Percentiles rank a stretch among this genome's conserved stretches.
Evolutionary conservation across 2,329 filamentous ascomycete genomes (phyloP).

Genomic region (Fonsecaea pugnacius): DNA sequence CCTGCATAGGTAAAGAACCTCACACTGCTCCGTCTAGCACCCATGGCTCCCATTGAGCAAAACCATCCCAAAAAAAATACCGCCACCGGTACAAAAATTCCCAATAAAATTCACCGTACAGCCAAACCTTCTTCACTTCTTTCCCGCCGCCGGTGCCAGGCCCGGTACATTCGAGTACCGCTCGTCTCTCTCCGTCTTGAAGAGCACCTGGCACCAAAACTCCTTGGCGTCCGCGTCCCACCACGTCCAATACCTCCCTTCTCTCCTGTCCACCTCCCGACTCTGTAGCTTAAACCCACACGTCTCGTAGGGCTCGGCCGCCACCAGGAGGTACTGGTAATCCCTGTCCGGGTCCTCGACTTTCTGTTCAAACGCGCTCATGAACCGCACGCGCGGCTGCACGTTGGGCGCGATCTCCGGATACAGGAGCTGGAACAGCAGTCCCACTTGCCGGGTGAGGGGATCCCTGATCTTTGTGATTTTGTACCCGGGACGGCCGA

Average conservation of each 20-base stretch:
- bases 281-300: conserved; percentile 96
- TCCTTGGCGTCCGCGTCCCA: conserved; percentile 96
- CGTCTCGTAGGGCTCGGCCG: conserved; percentile 97
- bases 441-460: conserved; percentile 80
- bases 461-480: conserved; percentile 95
- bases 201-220: conserved; percentile 97
- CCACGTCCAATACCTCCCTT: conserved; percentile 89
- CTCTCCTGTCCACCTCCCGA: conserved; percentile 84
- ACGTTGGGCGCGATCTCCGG: conserved; percentile 81
- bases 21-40: too few species aligned
- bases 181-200: conserved; percentile 97
- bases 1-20: too few species aligned
- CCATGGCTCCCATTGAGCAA: too few species aligned
- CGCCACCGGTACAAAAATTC: too few species aligned
- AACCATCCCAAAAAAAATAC: too few species aligned
- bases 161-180: conserved; percentile 72
- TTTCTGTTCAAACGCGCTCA: conserved; percentile 96
- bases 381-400: conserved; percentile 85
- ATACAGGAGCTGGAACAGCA: conserved; percentile 96
- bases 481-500: conserved; percentile 93
- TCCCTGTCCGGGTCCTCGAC: conserved; percentile 91
- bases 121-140: conserved; percentile 15
- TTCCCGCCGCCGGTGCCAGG: conserved; percentile 53
- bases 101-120: too few species aligned
- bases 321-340: conserved; percentile 92